Conservation (phyloP, 2,329 filamentous ascomycete genomes). For the Orbilia brochopaga region DNA sequence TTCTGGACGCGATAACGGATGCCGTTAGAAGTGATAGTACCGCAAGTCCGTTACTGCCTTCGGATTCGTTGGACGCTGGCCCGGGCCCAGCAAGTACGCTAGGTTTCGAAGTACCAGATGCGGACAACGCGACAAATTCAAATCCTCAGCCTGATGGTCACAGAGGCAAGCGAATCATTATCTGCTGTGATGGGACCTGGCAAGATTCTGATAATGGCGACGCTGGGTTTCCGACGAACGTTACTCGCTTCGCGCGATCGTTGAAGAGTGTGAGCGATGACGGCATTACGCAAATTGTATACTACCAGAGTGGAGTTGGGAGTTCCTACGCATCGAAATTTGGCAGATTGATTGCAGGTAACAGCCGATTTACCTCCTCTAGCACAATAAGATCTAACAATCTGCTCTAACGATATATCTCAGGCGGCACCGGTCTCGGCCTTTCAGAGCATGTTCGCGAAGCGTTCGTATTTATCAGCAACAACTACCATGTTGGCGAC, state of each 20-base stretch:
- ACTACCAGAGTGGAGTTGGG: conserved; percentile 68
- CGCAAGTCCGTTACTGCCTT: background rate
- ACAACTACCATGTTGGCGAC: conserved; percentile 67
- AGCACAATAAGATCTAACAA: background rate
- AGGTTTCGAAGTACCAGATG: conserved; percentile 34
- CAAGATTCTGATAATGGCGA: conserved; percentile 54
- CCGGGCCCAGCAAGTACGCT: too few relatives aligned
- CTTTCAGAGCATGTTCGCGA: conserved; percentile 63
- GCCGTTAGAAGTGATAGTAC: background rate
- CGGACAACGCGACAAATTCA: conserved; percentile 39
- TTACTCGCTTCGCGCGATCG: conserved; percentile 67
- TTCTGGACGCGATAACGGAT: conserved; percentile 1
- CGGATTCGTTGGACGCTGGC: too few relatives aligned
- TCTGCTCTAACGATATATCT: background rate
- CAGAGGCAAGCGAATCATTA: conserved; percentile 52
- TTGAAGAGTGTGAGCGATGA: conserved; percentile 63
- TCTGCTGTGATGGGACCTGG: conserved; percentile 55
- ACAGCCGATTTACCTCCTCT: background rate
- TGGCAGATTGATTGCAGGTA: conserved; percentile 47
- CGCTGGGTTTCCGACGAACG: conserved; percentile 59
- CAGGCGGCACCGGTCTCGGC: conserved; percentile 54
- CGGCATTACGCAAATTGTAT: conserved; percentile 66
- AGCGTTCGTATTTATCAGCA: conserved; percentile 68
- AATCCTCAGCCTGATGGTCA: conserved; percentile 48
- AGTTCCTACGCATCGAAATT: conserved; percentile 54